Conservation (phyloP, 2,329 filamentous ascomycete genomes). For the Colletotrichum truncatum region DNA sequence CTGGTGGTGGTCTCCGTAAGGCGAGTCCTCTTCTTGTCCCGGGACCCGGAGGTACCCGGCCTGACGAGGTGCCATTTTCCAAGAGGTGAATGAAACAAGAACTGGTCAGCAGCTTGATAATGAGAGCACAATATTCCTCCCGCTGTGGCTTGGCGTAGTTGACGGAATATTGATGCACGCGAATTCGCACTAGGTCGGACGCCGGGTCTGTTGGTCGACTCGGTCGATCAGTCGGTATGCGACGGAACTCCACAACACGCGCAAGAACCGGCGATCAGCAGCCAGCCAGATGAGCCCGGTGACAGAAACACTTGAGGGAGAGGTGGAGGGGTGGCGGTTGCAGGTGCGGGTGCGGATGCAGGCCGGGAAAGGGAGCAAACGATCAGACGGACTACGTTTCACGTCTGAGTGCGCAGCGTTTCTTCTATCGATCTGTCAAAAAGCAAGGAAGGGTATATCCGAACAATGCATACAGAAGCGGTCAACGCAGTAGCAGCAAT, state of each 20-base stretch:
- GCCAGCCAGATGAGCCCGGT: not conserved
- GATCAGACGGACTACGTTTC: constrained; percentile 16
- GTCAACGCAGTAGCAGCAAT: not conserved
- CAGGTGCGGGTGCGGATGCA: not conserved
- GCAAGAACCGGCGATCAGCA: not conserved
- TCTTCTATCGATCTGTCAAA: constrained; percentile 3
- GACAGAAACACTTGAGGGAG: not conserved
- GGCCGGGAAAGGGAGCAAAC: not conserved
- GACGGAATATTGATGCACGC: not conserved
- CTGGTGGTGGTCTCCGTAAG: not conserved
- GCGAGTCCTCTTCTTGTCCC: constrained; percentile 19
- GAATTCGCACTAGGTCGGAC: not conserved
- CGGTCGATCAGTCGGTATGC: not conserved
- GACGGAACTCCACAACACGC: not conserved
- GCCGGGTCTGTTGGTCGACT: not conserved
- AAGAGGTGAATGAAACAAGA: not conserved
- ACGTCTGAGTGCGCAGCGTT: constrained; percentile 1
- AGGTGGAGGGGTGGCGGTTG: not conserved
- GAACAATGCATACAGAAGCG: too few relatives aligned
- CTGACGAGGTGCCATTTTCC: constrained; percentile 19
- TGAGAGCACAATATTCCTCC: not conserved
- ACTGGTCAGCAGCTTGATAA: not conserved
- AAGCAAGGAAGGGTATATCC: too few relatives aligned
- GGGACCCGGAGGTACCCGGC: constrained; percentile 27
- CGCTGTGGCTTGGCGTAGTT: not conserved